These are phyloP conservation scores for Chlorella sp. DNA, from an alignment of 139 green algal species.

Conservation along the genomic window DNA sequence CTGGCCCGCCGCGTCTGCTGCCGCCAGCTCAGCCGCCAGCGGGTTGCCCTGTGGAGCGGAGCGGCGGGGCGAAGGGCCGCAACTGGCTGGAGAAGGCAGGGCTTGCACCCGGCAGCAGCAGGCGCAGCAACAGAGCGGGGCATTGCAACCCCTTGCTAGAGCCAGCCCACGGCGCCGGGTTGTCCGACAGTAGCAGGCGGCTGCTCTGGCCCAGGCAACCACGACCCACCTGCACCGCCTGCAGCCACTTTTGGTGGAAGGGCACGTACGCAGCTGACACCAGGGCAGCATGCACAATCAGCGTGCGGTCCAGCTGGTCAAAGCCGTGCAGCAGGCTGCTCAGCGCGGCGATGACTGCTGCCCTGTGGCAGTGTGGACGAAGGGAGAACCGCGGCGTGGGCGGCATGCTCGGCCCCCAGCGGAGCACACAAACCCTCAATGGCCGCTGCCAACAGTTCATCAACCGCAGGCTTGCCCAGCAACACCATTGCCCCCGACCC, in stretches of 20 bases:
- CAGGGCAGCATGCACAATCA: background rate
- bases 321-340: background rate
- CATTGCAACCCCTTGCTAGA: too few relatives aligned
- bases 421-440: too few relatives aligned
- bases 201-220: background rate
- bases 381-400: too few relatives aligned
- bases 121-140: background rate
- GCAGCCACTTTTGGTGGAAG: background rate
- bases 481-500: too few relatives aligned
- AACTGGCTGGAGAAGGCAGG: too few relatives aligned
- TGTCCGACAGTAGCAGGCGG: too few relatives aligned
- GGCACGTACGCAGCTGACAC: background rate
- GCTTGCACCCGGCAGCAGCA: background rate
- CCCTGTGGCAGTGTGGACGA: too few relatives aligned
- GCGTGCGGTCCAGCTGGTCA: constrained; percentile 5
- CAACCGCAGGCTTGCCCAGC: too few relatives aligned
- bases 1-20: background rate
- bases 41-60: background rate
- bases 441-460: too few relatives aligned
- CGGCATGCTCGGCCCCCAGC: too few relatives aligned
- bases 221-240: background rate
- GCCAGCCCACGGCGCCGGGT: too few relatives aligned
- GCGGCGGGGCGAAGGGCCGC: too few relatives aligned
- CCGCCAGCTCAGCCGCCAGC: constrained; percentile 4
- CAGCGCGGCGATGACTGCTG: background rate